Percentiles rank a stretch among this genome's conserved stretches.
These are phyloP conservation scores for Euphrasia arctica DNA, from an alignment of 305 asterid species.

Conservation along the genomic window DNA sequence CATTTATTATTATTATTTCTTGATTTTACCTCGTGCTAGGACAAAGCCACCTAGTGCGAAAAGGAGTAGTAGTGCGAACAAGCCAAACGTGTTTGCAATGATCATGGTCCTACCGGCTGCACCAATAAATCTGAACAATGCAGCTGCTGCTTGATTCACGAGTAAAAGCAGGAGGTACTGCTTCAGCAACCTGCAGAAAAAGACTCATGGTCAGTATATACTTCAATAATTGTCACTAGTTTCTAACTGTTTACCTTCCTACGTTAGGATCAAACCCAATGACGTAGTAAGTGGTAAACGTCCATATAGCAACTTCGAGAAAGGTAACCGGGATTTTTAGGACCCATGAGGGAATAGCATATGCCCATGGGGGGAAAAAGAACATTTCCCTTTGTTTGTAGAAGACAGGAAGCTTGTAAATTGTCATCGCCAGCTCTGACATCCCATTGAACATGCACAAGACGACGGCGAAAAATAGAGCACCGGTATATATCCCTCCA, in stretches of 20 bases:
- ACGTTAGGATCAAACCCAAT: slow-evolving; percentile 66
- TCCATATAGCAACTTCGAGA: slow-evolving; percentile 57
- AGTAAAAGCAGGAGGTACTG: slow-evolving; percentile 47
- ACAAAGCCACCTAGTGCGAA: slow-evolving; percentile 67
- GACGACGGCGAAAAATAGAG: slow-evolving; percentile 40
- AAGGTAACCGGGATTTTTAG: slow-evolving; percentile 57
- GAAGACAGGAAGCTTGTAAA: slow-evolving; percentile 66
- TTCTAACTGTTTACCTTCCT: slow-evolving; percentile 37
- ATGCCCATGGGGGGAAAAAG: slow-evolving; percentile 70
- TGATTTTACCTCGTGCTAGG: slow-evolving; percentile 51
- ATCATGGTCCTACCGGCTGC: slow-evolving; percentile 56
- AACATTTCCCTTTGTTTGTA: slow-evolving; percentile 66
- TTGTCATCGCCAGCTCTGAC: slow-evolving; percentile 53
- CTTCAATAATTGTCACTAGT: neutral
- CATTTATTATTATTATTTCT: neutral
- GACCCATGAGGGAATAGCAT: slow-evolving; percentile 61
- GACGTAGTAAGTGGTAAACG: slow-evolving; percentile 55
- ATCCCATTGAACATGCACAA: slow-evolving; percentile 53
- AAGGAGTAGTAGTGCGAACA: slow-evolving; percentile 48
- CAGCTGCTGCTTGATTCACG: slow-evolving; percentile 48
- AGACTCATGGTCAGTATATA: neutral
- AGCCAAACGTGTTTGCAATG: slow-evolving; percentile 61
- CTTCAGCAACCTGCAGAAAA: slow-evolving; percentile 45
- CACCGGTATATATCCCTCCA: slow-evolving; percentile 49
- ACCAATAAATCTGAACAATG: slow-evolving; percentile 55